phyloP scores from a whole-genome alignment of 2,329 filamentous ascomycete genomes.

The Aspergillus glaucus region DNA sequence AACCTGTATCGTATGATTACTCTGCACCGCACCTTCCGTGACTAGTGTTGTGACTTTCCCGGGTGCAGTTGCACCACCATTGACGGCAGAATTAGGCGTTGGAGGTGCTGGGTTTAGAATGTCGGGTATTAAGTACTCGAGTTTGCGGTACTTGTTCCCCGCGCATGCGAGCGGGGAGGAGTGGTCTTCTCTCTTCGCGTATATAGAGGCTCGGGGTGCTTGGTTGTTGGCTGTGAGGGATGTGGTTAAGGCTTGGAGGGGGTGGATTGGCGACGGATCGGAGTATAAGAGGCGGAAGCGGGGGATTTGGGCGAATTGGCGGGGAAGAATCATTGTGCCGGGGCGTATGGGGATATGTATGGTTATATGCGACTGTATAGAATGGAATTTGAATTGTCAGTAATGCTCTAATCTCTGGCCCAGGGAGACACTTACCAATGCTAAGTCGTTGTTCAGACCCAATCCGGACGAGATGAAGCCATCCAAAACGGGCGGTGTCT shows the following conservation, averaged over 20 bases:
- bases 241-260: constrained; percentile 16
- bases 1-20: constrained; percentile 34
- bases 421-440: background rate
- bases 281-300: constrained; percentile 24
- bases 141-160: constrained; percentile 35
- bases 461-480: background rate
- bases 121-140: constrained; percentile 32
- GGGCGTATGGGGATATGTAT: background rate
- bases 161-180: constrained; percentile 26
- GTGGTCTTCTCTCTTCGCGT: constrained; percentile 32
- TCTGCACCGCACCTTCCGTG: constrained; percentile 32
- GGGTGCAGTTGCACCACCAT: constrained; percentile 1
- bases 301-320: constrained; percentile 21
- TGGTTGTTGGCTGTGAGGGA: constrained; percentile 5
- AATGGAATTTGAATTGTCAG: too few species aligned
- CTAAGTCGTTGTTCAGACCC: background rate
- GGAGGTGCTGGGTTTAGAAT: constrained; percentile 16
- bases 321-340: constrained; percentile 13
- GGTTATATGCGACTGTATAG: background rate
- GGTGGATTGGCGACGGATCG: constrained; percentile 26
- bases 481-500: constrained; percentile 1
- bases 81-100: constrained; percentile 3
- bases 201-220: constrained; percentile 17
- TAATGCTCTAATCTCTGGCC: too few species aligned
- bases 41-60: constrained; percentile 22